Base-by-base conservation (phyloP, 305 asterid genomes). In the Fraxinus baroniana region DNA sequence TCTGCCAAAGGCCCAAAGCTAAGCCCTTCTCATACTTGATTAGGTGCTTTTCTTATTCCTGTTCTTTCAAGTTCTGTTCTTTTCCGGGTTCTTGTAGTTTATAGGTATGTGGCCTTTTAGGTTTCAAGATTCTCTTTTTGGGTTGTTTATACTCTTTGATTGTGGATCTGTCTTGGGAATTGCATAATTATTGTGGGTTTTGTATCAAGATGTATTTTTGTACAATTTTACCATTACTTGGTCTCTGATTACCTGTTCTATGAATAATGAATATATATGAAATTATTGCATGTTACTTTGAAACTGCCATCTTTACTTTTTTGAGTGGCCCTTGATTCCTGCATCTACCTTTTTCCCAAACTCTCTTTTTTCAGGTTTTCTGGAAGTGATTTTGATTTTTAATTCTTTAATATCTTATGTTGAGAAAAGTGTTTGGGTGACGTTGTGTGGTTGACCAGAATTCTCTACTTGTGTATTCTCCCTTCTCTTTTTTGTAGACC, bases 141-240 rank as follows among this genome's bases (percentile, higher is more conserved):
- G 44, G 26, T 57, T 62, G 15, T 62, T 8, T 70, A 15, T 28
- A 70, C 75, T 70, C 41, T 70, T 70, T 32, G 76, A 71, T 71
- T 33, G 41, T 71, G 76, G 46, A 71, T 33, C 76, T 71, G 46
- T 71, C 26, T 71, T 33, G 76, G 74, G 76, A 71, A 71, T 33
- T 71, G 46, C 76, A 17, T 71, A 71, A 33, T 17, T 30, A 33
- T 71, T 71, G 4, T 71, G 46, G 24, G 41, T 71, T 71, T 71
- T 71, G 24, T 17, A 32, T 71, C 46, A 33, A 33, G 76, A 71
- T 71, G 6, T 71, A 33, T 15, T 71, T 33, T 71, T 33, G 76
- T 33, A 32, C 76, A 32, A 33, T 71, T 33, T 71, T 33, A 5
- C 76, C 76, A 33, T 33, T 7, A 32, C 17, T 71, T 5, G 30